A percentile compares a stretch with the other conserved stretches of the same genome.
Conservation (phyloP, 495 filamentous ascomycete genomes). For the Bryoglossum gracile region DNA sequence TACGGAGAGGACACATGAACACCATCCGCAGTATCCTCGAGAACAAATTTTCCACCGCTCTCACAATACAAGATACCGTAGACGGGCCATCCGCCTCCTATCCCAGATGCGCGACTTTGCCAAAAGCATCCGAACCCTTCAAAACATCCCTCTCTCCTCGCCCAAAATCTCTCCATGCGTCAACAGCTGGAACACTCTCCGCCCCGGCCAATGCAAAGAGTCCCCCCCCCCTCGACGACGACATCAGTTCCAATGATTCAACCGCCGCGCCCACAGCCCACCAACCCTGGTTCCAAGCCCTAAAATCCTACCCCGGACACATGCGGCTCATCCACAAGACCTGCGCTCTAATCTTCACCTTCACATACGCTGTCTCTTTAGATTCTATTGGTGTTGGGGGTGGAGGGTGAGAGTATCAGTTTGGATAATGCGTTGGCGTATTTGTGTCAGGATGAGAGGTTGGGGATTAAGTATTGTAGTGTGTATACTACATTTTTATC, state of each 20-base stretch:
- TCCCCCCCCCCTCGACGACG: conserved; percentile 12
- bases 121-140: conserved; percentile 23
- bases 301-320: conserved; percentile 29
- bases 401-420: conserved; percentile 33
- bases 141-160: conserved; percentile 9
- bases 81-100: conserved; percentile 42
- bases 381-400: conserved; percentile 36
- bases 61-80: conserved; percentile 42
- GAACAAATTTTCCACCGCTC: conserved; percentile 34
- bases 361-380: conserved; percentile 50
- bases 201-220: conserved; percentile 47
- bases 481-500: conserved; percentile 41
- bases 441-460: conserved; percentile 35
- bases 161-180: conserved; percentile 43
- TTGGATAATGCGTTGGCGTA: conserved; percentile 45
- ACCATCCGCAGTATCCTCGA: conserved; percentile 33
- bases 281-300: conserved; percentile 3
- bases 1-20: conserved; percentile 34
- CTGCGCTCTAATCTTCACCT: conserved; percentile 42
- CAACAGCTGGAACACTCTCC: conserved; percentile 50
- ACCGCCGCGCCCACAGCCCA: conserved; percentile 24
- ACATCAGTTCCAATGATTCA: conserved; percentile 26
- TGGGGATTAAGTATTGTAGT: conserved; percentile 36
- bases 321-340: conserved; percentile 41
- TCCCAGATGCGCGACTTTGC: conserved; percentile 28